phyloP scores from a whole-genome alignment of 495 filamentous ascomycete genomes.

The Neohortaea acidophila region DNA sequence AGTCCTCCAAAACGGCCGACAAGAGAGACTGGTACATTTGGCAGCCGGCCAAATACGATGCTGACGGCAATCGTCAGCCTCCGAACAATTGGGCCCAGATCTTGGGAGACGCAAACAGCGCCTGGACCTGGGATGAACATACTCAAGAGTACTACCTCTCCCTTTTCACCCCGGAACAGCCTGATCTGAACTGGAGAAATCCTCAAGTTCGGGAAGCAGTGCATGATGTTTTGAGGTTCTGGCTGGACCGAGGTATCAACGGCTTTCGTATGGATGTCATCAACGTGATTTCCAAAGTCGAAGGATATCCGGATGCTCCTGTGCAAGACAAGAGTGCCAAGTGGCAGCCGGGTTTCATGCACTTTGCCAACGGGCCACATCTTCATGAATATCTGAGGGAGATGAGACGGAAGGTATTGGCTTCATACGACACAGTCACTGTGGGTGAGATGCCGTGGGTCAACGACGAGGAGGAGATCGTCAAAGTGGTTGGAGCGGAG shows the following conservation, averaged over 20 bases:
- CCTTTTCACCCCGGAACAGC: conserved; percentile 37
- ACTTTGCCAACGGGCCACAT: conserved; percentile 43
- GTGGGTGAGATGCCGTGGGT: conserved; percentile 38
- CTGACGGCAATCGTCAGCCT: conserved; percentile 35
- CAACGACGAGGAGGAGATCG: conserved; percentile 30
- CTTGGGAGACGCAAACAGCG: conserved; percentile 36
- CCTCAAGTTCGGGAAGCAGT: conserved; percentile 33
- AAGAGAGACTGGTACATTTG: conserved; percentile 50
- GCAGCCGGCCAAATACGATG: conserved; percentile 35
- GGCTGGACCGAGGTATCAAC: conserved; percentile 37
- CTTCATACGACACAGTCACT: conserved; percentile 35
- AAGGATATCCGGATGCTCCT: conserved; percentile 31
- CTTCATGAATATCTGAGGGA: conserved; percentile 40
- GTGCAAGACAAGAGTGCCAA: conserved; percentile 26
- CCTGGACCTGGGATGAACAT: conserved; percentile 38
- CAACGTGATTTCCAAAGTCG: conserved; percentile 38
- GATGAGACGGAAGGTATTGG: conserved; percentile 31
- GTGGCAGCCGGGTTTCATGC: conserved; percentile 32
- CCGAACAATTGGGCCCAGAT: conserved; percentile 45
- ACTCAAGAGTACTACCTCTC: conserved; percentile 41
- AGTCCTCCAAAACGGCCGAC: conserved; percentile 30
- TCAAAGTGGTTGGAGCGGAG: conserved; percentile 33
- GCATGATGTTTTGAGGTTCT: conserved; percentile 38
- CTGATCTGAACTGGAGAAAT: conserved; percentile 44
- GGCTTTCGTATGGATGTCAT: conserved; percentile 45